Base-by-base conservation (phyloP, 805 yeast species). In the Cyberlindnera euphorbiiphila region DNA sequence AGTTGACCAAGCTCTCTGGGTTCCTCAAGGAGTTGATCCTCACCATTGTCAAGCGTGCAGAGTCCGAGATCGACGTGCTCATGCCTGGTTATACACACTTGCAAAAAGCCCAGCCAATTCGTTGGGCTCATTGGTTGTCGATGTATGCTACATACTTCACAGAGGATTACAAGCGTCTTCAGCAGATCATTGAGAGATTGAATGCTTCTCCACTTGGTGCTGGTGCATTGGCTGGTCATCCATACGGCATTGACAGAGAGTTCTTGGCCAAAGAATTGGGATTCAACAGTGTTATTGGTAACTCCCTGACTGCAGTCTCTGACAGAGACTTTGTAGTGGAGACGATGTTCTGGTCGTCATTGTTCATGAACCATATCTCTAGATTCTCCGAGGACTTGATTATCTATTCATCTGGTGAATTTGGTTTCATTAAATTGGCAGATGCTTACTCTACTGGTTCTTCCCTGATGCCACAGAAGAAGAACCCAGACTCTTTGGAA, bases 81-180 rank as follows among this genome's bases (percentile, higher is more conserved):
- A 93, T 93, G 98, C 99, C 99, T 9, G 99, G 99, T 29, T 93
- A 93, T 68, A 93, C 99, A 11, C 99, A 93, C 67, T 70, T 93
- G 60, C 98, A 93, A 71, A 84, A 96, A 61, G 98, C 98, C 2
- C 99, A 66, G 36, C 99, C 99, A n/a, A 93, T 93, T 57, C 78
- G 99, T 66, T 93, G 99, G 99, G 72, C 97, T 1, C 99, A 93
- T 61, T 91, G 97, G 96, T 71, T 93, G 49, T 78, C 91, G 50
- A 80, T 87, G 60, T 91, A 93, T 57, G 97, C 96, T 25, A 91
- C 98, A 2, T 93, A 89, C 59, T 82, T 93, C 63, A 76, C 89
- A 9, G 88, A 88, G 57, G 99, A 93, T 60, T 79, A 83, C 65
- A 78, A 85, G 60, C 77, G 98, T 60, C 72, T 93, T 50, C 65